A percentile compares a stretch with the other conserved stretches of the same genome.
Evolutionary conservation across 495 filamentous ascomycete species (phyloP).

Genomic region (Talaromyces trachyspermus): DNA sequence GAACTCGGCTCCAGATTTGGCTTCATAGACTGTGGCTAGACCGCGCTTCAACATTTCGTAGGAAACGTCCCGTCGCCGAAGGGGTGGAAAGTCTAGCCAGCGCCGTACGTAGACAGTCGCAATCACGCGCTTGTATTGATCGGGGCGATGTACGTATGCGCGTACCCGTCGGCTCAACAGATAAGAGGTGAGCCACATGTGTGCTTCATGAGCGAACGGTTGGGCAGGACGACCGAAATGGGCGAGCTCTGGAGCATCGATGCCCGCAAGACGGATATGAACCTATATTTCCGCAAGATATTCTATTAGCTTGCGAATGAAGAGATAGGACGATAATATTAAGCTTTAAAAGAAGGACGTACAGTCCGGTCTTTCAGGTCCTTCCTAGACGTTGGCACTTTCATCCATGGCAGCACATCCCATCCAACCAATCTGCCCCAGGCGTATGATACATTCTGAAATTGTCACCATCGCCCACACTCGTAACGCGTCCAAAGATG

Average conservation of each 20-base stretch:
- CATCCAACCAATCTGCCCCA: constrained; percentile 81
- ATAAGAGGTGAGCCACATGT: constrained; percentile 66
- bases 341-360: constrained; percentile 21
- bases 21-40: constrained; percentile 86
- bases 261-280: constrained; percentile 77
- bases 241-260: constrained; percentile 87
- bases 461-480: constrained; percentile 92
- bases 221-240: constrained; percentile 89
- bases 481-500: constrained; percentile 79
- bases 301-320: constrained; percentile 2
- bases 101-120: constrained; percentile 72
- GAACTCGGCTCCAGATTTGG: constrained; percentile 81
- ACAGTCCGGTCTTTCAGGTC: constrained; percentile 73
- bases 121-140: constrained; percentile 90
- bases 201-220: constrained; percentile 72
- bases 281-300: constrained; percentile 34
- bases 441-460: constrained; percentile 93
- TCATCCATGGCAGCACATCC: constrained; percentile 78
- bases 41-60: constrained; percentile 80
- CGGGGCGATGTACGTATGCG: constrained; percentile 68
- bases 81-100: constrained; percentile 45
- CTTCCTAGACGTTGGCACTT: constrained; percentile 57
- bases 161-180: constrained; percentile 69
- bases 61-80: constrained; percentile 70
- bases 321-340: background rate